Percentiles rank a stretch among this genome's conserved stretches.
phyloP scores from a whole-genome alignment of 371 early-diverging fungal species.

The Mortierella sp. region DNA sequence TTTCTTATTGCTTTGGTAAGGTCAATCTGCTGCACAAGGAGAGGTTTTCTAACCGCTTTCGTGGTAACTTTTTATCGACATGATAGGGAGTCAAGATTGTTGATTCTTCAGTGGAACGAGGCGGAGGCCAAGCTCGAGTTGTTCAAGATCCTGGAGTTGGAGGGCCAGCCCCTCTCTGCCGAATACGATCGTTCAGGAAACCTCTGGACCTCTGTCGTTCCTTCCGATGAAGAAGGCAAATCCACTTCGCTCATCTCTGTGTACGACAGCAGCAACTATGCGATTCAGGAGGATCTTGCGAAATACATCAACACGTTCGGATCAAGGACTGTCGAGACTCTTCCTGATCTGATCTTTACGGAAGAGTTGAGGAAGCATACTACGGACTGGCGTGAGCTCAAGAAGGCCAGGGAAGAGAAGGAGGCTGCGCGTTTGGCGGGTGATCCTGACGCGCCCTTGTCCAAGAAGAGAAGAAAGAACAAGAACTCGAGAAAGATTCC shows the following conservation, averaged over 20 bases:
- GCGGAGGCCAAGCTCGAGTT: conserved; percentile 37
- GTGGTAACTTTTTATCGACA: neutral
- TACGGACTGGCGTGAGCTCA: conserved; percentile 57
- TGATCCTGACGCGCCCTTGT: conserved; percentile 41
- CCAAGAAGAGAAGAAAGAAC: conserved; percentile 55
- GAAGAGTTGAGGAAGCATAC: conserved; percentile 69
- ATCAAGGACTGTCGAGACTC: conserved; percentile 59
- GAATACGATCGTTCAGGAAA: conserved; percentile 56
- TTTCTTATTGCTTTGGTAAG: neutral
- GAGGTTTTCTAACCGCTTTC: neutral
- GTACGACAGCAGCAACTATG: conserved; percentile 29
- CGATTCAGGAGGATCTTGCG: conserved; percentile 41
- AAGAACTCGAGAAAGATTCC: conserved; percentile 55
- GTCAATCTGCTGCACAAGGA: neutral
- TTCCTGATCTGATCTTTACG: conserved; percentile 66
- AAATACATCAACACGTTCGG: conserved; percentile 61
- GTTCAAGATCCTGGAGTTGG: conserved; percentile 39
- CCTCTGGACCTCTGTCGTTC: conserved; percentile 41
- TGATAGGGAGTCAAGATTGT: conserved; percentile 37
- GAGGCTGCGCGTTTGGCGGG: conserved; percentile 45
- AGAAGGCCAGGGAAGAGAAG: conserved; percentile 55
- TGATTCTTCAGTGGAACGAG: conserved; percentile 54
- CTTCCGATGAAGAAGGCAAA: conserved; percentile 29
- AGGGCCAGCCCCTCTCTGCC: conserved; percentile 33
- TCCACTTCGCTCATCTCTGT: conserved; percentile 14